Percentiles rank a stretch among this genome's conserved stretches.
phyloP scores from a whole-genome alignment of 2,329 filamentous ascomycete genomes.

The Colletotrichum melonis region DNA sequence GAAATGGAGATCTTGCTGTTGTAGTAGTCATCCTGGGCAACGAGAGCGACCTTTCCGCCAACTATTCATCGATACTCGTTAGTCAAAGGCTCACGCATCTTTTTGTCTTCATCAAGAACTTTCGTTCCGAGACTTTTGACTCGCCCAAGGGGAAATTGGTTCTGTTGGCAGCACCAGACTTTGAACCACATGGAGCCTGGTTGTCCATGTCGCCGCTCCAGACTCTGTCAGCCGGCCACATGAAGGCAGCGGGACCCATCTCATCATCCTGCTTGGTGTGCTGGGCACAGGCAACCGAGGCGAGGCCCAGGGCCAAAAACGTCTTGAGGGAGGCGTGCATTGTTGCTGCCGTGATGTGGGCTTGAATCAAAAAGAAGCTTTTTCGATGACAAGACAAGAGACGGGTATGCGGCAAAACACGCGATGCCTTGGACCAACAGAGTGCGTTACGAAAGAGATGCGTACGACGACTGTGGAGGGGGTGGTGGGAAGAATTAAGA shows the following conservation, averaged over 20 bases:
- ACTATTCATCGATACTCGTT: conserved; percentile 44
- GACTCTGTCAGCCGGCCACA: conserved; percentile 64
- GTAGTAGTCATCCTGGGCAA: conserved; percentile 64
- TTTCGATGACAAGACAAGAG: neutral
- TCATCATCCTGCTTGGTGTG: conserved; percentile 28
- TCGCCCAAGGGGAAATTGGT: conserved; percentile 63
- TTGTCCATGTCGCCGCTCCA: conserved; percentile 64
- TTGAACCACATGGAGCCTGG: conserved; percentile 63
- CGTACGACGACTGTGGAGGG: neutral
- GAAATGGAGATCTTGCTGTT: conserved; percentile 62
- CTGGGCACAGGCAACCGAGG: conserved; percentile 15
- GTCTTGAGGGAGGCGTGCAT: conserved; percentile 24
- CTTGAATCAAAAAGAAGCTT: neutral
- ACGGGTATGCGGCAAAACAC: conserved; percentile 7
- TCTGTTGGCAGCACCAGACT: conserved; percentile 54
- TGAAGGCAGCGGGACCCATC: conserved; percentile 59
- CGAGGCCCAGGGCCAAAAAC: conserved; percentile 22
- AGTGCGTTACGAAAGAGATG: neutral
- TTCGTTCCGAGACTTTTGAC: conserved; percentile 14
- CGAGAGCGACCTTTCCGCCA: conserved; percentile 61
- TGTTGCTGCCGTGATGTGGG: neutral
- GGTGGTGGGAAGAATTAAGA: conserved; percentile 16
- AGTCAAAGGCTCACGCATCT: neutral
- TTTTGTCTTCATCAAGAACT: neutral
- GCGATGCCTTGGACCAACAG: neutral